These are phyloP conservation scores for Simplicillium aogashimaense DNA, from an alignment of 2,329 filamentous ascomycete species.

Conservation along the genomic window DNA sequence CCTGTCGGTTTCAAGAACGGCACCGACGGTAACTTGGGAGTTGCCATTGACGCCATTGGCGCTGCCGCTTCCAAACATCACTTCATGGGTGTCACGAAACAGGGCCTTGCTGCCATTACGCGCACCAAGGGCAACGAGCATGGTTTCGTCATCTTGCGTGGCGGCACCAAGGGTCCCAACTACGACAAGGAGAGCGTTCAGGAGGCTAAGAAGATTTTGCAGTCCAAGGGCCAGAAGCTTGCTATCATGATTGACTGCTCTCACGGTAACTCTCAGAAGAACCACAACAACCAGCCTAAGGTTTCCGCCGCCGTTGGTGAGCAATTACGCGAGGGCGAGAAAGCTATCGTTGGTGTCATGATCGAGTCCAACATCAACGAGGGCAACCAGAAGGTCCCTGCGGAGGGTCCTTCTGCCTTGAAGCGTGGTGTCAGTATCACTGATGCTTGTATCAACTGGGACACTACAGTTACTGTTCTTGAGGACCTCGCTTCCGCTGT, in stretches of 20 bases:
- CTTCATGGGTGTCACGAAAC: conserved; percentile 98
- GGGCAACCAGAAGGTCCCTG: conserved; percentile 76
- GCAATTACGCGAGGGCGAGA: conserved; percentile 80
- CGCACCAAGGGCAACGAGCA: conserved; percentile 91
- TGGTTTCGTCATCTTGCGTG: conserved; percentile 92
- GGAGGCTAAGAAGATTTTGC: conserved; percentile 65
- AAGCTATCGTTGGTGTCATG: conserved; percentile 90
- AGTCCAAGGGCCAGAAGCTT: conserved; percentile 73
- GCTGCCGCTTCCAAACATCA: conserved; percentile 79
- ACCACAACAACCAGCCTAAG: conserved; percentile 95
- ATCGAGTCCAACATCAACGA: conserved; percentile 98
- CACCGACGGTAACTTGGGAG: conserved; percentile 81
- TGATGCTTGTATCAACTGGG: conserved; percentile 93
- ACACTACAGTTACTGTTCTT: conserved; percentile 68
- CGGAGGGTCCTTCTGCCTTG: conserved; percentile 66
- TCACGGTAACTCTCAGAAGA: conserved; percentile 94
- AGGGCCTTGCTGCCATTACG: conserved; percentile 89
- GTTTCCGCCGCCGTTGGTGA: conserved; percentile 75
- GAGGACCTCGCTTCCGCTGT: conserved; percentile 82
- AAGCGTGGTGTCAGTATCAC: conserved; percentile 92
- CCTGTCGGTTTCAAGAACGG: conserved; percentile 99
- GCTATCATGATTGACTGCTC: conserved; percentile 99
- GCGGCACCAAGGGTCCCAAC: conserved; percentile 87
- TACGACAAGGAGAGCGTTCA: conserved; percentile 80
- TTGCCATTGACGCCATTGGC: conserved; percentile 94